phyloP scores from a whole-genome alignment of 495 filamentous ascomycete genomes.

The Aspergillus cristatus region DNA sequence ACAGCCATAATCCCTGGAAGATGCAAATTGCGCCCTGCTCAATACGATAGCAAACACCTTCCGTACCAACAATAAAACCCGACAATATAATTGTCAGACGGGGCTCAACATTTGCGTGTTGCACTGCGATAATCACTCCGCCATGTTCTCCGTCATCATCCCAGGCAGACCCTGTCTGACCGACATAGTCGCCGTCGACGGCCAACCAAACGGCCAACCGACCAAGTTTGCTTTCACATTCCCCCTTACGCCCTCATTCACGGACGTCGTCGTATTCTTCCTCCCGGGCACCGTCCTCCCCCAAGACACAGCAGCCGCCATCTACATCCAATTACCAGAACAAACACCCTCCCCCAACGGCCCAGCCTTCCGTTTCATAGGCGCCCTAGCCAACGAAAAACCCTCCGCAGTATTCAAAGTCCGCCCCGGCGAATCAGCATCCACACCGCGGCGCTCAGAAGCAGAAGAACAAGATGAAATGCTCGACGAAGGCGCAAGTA shows the following conservation, averaged over 20 bases:
- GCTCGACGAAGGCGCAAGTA: constrained; percentile 30
- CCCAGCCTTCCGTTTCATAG: constrained; percentile 67
- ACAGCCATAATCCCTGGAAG: no score
- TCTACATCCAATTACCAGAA: constrained; percentile 68
- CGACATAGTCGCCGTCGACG: constrained; percentile 45
- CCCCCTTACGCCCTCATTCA: constrained; percentile 50
- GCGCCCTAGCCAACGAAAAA: constrained; percentile 79
- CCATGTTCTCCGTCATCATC: constrained; percentile 51
- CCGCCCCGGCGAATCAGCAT: constrained; percentile 12
- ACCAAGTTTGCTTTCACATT: constrained; percentile 62
- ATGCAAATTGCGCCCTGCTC: no score
- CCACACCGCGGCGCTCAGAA: constrained; percentile 15
- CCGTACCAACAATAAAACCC: no score
- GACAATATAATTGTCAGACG: no score
- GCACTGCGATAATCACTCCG: no score
- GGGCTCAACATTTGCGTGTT: no score
- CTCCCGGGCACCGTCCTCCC: constrained; percentile 72
- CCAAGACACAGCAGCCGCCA: constrained; percentile 67
- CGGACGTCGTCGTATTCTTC: constrained; percentile 81
- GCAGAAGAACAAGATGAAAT: constrained; percentile 32
- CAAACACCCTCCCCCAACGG: constrained; percentile 17
- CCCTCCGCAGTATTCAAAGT: constrained; percentile 82
- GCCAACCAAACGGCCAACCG: constrained; percentile 38
- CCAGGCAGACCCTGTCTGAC: constrained; percentile 52
- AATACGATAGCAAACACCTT: neutral